Conservation (phyloP, 2,329 filamentous ascomycete species). For the Cylindrodendrum hubeiense region DNA sequence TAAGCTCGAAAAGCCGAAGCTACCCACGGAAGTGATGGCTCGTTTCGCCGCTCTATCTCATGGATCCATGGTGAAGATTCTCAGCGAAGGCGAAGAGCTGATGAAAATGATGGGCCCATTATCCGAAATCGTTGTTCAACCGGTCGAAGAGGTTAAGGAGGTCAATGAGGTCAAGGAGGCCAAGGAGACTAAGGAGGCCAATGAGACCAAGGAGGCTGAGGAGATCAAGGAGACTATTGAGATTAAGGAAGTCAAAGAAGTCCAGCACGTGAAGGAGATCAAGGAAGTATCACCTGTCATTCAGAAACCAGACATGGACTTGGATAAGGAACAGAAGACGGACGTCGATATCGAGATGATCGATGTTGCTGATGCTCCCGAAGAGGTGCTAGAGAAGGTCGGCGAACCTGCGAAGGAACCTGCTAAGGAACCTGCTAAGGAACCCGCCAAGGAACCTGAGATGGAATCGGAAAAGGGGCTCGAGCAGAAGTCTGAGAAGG, state of each 20-base stretch:
- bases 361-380: conserved; percentile 31
- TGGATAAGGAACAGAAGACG: neutral
- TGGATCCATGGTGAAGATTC: conserved; percentile 61
- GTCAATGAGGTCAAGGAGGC: conserved; percentile 20
- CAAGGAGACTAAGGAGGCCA: conserved; percentile 7
- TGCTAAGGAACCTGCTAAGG: conserved; percentile 13
- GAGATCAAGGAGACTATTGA: neutral
- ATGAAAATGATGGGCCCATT: conserved; percentile 57
- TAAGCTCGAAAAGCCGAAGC: conserved; percentile 57
- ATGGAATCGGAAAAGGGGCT: neutral
- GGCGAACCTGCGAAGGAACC: neutral
- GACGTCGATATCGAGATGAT: conserved; percentile 36
- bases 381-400: neutral
- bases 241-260: neutral
- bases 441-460: neutral
- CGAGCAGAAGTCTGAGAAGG: conserved; percentile 8
- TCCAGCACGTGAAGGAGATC: conserved; percentile 1
- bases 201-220: conserved; percentile 27
- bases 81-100: conserved; percentile 59
- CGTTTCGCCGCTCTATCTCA: conserved; percentile 63
- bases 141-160: conserved; percentile 7
- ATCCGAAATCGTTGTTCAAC: conserved; percentile 45
- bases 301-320: conserved; percentile 17
- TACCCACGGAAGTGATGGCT: conserved; percentile 56
- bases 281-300: conserved; percentile 9